A percentile compares a stretch with the other conserved stretches of the same genome.
phyloP scores from a whole-genome alignment of 257 asterid genomes.

The Fraxinus americana region DNA sequence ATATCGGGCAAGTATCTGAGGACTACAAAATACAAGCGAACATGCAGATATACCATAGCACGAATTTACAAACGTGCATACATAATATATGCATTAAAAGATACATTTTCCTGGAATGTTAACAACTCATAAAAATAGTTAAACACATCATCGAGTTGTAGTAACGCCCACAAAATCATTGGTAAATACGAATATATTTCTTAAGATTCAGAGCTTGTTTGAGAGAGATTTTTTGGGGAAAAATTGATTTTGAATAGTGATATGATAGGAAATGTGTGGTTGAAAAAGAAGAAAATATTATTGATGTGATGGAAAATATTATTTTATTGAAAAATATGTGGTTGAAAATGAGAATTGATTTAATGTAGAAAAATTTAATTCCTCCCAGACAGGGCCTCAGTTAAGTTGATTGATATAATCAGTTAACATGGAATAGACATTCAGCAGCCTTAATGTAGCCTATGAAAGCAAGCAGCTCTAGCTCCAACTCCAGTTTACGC shows the following conservation, averaged over 20 bases:
- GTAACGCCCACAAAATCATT: background rate
- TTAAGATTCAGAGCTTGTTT: too few species aligned
- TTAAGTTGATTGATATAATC: background rate
- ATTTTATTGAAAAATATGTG: too few species aligned
- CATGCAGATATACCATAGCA: background rate
- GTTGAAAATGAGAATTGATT: too few species aligned
- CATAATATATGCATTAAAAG: background rate
- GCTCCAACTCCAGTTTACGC: background rate
- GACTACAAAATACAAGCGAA: background rate
- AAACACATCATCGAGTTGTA: background rate
- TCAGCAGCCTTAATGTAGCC: background rate
- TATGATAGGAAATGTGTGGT: too few species aligned
- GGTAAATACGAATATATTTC: background rate
- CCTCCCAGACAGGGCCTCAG: too few species aligned
- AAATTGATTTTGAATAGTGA: too few species aligned
- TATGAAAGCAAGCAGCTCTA: background rate
- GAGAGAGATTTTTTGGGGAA: too few species aligned
- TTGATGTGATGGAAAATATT: too few species aligned
- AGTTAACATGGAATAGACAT: background rate
- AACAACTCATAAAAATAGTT: background rate
- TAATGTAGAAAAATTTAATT: too few species aligned
- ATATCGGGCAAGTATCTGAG: background rate
- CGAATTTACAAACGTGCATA: constrained; percentile 5
- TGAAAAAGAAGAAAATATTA: too few species aligned
- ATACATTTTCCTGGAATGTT: background rate